These are phyloP conservation scores for Crepidotus sp. DNA, from an alignment of 1,284 basidiomycete species.

Conservation along the genomic window DNA sequence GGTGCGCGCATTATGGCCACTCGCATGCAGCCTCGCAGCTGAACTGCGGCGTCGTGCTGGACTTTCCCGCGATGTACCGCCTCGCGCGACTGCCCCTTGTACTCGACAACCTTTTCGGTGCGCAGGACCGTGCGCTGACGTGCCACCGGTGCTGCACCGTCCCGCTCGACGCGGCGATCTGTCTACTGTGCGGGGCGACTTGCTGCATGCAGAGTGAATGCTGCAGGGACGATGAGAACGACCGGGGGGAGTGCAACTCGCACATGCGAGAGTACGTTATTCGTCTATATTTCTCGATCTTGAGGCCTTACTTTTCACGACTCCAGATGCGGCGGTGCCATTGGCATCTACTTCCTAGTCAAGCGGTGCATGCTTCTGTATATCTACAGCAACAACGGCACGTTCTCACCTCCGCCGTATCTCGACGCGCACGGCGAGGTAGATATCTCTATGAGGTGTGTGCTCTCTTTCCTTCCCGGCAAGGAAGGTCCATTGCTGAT, in stretches of 20 bases:
- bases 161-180: slow-evolving; percentile 85
- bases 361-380: slow-evolving; percentile 92
- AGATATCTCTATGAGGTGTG: slow-evolving; percentile 85
- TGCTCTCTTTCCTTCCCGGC: slow-evolving; percentile 3
- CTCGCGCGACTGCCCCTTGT: slow-evolving; percentile 75
- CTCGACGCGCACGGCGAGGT: slow-evolving; percentile 93
- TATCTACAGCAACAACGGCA: slow-evolving; percentile 82
- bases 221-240: slow-evolving; percentile 65
- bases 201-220: slow-evolving; percentile 93
- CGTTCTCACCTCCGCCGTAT: slow-evolving; percentile 86
- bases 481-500: neutral
- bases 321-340: slow-evolving; percentile 77
- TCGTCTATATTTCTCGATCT: slow-evolving; percentile 8
- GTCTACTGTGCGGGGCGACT: slow-evolving; percentile 82
- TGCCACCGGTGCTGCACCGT: slow-evolving; percentile 77
- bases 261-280: slow-evolving; percentile 83
- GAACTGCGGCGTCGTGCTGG: slow-evolving; percentile 67
- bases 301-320: slow-evolving; percentile 10
- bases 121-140: slow-evolving; percentile 57
- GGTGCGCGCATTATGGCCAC: slow-evolving; percentile 76
- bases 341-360: slow-evolving; percentile 88
- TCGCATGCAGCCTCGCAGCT: slow-evolving; percentile 64
- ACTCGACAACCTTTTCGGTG: slow-evolving; percentile 77
- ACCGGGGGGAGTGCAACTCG: slow-evolving; percentile 86
- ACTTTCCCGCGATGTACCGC: slow-evolving; percentile 82